These are phyloP conservation scores for Stemphylium lycopersici DNA, from an alignment of 2,329 filamentous ascomycete species.

Conservation along the genomic window DNA sequence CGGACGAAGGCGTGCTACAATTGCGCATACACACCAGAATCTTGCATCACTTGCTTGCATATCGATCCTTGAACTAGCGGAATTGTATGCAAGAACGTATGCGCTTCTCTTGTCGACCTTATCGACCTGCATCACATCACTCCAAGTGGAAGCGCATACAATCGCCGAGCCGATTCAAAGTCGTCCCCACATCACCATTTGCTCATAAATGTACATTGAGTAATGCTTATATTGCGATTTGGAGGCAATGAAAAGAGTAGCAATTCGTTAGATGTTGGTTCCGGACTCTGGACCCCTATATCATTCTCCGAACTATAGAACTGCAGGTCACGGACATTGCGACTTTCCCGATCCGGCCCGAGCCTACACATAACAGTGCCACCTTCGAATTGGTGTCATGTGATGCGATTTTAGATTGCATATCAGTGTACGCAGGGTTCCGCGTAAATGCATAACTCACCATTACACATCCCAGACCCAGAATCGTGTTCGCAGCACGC, in stretches of 20 bases:
- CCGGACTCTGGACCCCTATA: neutral
- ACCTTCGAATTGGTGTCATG: neutral
- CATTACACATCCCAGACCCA: neutral
- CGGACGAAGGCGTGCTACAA: neutral
- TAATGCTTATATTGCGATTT: neutral
- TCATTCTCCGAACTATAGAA: neutral
- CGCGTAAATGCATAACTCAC: neutral
- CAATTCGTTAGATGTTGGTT: neutral
- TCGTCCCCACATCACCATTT: neutral
- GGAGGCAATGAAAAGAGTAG: neutral
- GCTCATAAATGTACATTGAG: neutral
- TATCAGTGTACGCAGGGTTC: neutral
- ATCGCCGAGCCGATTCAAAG: neutral
- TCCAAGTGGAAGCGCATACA: neutral
- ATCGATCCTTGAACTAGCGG: neutral
- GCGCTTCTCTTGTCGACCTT: neutral
- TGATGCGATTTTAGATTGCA: conserved; percentile 7
- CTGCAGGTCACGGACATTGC: neutral
- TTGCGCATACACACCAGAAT: neutral
- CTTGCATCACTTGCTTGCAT: neutral
- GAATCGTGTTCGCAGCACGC: neutral
- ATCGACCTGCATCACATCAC: neutral
- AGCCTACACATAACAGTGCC: neutral
- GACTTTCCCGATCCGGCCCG: neutral
- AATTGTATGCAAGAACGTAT: neutral